Evolutionary conservation across 164 flowering plant genomes (phyloP), one percentile per base, ranked within the genome.

Genomic region (Vitis rupestris): DNA sequence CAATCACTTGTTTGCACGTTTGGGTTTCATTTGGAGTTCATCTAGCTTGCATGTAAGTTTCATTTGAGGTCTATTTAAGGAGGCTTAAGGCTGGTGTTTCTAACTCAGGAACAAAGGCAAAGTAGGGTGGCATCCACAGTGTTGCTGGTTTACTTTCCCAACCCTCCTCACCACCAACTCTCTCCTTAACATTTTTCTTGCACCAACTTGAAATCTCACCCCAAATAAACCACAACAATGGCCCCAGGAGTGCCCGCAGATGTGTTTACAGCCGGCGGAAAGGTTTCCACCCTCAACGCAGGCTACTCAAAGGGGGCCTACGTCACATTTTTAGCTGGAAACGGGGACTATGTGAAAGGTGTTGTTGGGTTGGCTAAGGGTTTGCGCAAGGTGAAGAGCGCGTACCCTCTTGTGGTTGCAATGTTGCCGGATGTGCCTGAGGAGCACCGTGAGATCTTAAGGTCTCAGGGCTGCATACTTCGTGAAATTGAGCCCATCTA

Each of bases 311-410:
- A 75, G 56, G 81, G 85, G 59, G 91, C 85, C 9, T 87, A 75
- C 51, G 89, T 87, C 29, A 84, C 91, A 10, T 87, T 87, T 61
- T 72, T 87, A 48, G 91, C 91, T 0, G 91, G 91, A 12, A 78
- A 64, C 44, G 91, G 89, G 4, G 91, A 87, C 50, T 87, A 87
- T 64, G 81, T 82, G 2, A 87, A 87, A 54, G 91, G 91, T 15
- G 89, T 85, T 29, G 84, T 83, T 1, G 91, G 91, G 27, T 68
- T 87, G 68, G 91, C 79, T 3, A 87, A 87, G 75, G 89, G 91
- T 13, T 61, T 87, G 62, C 79, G 91, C 6, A 87, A 81, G 77
- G 85, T 75, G 16, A 80, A 75, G 65, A 85, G 83, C 63, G 81
- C 76, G 5, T 85, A 85, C 79, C 89, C 89, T 67, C 78, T 87